Conservation (phyloP, 2,329 filamentous ascomycete genomes). For the Pyrenophora teres region DNA sequence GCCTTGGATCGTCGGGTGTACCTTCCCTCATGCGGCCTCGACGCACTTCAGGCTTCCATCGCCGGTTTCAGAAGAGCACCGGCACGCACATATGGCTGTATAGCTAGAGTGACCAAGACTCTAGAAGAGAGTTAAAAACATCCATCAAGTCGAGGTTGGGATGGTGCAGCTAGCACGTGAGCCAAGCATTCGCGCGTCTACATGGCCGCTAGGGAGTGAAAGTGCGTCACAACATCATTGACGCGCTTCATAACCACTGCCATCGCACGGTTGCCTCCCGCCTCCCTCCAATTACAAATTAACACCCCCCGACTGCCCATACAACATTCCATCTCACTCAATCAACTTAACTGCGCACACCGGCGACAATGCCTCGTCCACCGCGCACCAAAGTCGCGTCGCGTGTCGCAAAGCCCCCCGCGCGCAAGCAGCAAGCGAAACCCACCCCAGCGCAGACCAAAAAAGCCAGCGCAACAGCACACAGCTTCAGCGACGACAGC, state of each 20-base stretch:
- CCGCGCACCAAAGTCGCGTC: constrained; percentile 46
- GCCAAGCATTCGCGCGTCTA: constrained; percentile 16
- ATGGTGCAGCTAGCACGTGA: constrained; percentile 10
- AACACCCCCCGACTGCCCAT: constrained; percentile 12
- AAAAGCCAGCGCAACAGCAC: constrained; percentile 18
- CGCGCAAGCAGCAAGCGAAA: constrained; percentile 25
- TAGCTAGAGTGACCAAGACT: background rate
- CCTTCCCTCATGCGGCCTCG: background rate
- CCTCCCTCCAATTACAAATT: constrained; percentile 2
- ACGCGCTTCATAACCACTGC: constrained; percentile 15
- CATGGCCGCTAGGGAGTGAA: constrained; percentile 18
- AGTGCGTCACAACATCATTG: constrained; percentile 16
- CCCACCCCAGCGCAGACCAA: constrained; percentile 21
- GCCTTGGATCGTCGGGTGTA: background rate
- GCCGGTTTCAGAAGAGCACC: too few relatives aligned
- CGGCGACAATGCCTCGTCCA: constrained; percentile 43
- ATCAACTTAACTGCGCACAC: background rate
- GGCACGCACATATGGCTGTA: too few relatives aligned
- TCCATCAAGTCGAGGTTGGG: background rate
- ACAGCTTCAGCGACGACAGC: constrained; percentile 44
- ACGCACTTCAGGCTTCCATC: background rate
- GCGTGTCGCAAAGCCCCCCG: constrained; percentile 36
- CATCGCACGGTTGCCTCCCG: constrained; percentile 9
- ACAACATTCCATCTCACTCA: background rate
- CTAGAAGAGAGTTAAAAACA: background rate